Percentiles rank a stretch among this genome's conserved stretches.
These are phyloP conservation scores for Neurospora intermedia DNA, from an alignment of 495 filamentous ascomycete genomes.

Conservation along the genomic window DNA sequence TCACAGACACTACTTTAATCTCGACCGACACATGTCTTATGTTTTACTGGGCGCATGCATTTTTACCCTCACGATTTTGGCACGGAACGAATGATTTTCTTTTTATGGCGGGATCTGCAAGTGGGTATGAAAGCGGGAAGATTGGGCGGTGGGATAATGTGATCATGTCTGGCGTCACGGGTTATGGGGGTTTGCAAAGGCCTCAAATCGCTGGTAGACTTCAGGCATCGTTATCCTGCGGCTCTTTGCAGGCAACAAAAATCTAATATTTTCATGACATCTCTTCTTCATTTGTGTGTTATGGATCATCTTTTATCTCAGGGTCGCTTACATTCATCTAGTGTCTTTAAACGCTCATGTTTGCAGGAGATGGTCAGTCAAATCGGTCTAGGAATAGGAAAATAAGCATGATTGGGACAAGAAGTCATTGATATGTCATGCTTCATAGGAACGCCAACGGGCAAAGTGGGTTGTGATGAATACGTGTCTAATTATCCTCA, in stretches of 20 bases:
- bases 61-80: constrained; percentile 21
- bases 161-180: constrained; percentile 21
- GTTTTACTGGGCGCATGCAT: constrained; percentile 26
- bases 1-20: constrained; percentile 16
- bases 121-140: constrained; percentile 16
- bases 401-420: constrained; percentile 4
- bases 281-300: constrained; percentile 18
- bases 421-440: background rate
- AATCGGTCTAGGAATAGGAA: constrained; percentile 23
- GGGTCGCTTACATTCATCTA: constrained; percentile 24
- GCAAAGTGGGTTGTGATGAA: background rate
- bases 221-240: constrained; percentile 22
- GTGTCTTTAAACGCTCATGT: constrained; percentile 26
- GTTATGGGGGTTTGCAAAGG: constrained; percentile 17
- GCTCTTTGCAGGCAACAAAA: constrained; percentile 17
- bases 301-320: constrained; percentile 19
- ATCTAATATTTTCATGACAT: constrained; percentile 26
- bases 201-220: constrained; percentile 17
- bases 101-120: constrained; percentile 20
- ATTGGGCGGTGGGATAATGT: constrained; percentile 20
- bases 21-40: constrained; percentile 19
- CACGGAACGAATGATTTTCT: constrained; percentile 23
- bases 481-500: background rate
- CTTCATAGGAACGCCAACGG: background rate
- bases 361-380: constrained; percentile 21